phyloP scores from a whole-genome alignment of 129 eudicot genomes.

The Pseudognaphalium luteoalbum region DNA sequence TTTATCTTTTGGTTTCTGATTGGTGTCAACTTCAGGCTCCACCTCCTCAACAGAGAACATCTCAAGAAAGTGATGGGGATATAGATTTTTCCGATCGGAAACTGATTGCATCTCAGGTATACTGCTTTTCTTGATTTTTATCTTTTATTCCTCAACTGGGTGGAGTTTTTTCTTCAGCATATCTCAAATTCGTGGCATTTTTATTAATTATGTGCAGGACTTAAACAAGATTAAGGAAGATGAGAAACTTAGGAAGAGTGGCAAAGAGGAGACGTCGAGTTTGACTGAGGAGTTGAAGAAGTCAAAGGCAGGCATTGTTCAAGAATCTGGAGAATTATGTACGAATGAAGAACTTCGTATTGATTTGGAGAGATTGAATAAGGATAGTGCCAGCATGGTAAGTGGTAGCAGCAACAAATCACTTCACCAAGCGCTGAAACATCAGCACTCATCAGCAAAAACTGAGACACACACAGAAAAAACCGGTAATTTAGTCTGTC shows the following conservation, averaged over 20 bases:
- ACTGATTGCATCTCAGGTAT: conserved; percentile 36
- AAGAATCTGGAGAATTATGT: conserved; percentile 40
- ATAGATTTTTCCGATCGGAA: conserved; percentile 33
- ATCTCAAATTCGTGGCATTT: background rate
- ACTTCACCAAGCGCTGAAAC: conserved; percentile 45
- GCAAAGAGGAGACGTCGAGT: conserved; percentile 33
- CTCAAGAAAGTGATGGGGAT: conserved; percentile 55
- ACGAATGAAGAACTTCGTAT: conserved; percentile 50
- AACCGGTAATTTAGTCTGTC: conserved; percentile 39
- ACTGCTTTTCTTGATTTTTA: background rate
- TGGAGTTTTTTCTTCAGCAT: background rate
- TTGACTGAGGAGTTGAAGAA: conserved; percentile 35
- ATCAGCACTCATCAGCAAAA: conserved; percentile 50
- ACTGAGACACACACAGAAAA: conserved; percentile 54
- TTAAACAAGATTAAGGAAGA: conserved; percentile 37
- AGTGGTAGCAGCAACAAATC: conserved; percentile 39
- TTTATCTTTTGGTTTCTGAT: conserved; percentile 1
- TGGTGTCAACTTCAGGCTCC: conserved; percentile 64
- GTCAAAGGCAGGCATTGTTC: conserved; percentile 29
- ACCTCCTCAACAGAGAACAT: conserved; percentile 78
- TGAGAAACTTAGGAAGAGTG: conserved; percentile 32
- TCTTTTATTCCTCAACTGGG: background rate
- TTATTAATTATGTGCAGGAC: conserved; percentile 33
- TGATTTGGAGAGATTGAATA: conserved; percentile 56
- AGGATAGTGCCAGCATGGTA: conserved; percentile 28